phyloP scores from a whole-genome alignment of 345 rosid species.

The Litchi chinensis region DNA sequence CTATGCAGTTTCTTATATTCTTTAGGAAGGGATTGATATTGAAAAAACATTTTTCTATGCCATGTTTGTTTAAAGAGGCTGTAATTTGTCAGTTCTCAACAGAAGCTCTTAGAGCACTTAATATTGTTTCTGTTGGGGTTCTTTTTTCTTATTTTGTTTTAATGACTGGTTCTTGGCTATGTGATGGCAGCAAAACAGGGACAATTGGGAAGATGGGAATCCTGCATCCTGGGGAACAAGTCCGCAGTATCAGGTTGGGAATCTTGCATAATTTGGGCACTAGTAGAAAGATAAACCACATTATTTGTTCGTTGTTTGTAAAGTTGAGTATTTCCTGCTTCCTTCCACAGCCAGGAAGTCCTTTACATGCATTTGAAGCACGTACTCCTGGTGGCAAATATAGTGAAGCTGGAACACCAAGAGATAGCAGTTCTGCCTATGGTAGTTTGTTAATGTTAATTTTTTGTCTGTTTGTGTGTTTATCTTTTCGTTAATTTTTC shows the following conservation, averaged over 20 bases:
- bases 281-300: neutral
- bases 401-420: slow-evolving; percentile 91
- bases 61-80: neutral
- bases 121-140: neutral
- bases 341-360: slow-evolving; percentile 82
- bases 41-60: neutral
- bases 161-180: slow-evolving; percentile 1
- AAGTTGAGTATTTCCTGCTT: neutral
- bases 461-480: neutral
- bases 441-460: slow-evolving; percentile 41
- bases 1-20: neutral
- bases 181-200: slow-evolving; percentile 44
- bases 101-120: neutral
- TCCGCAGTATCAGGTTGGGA: slow-evolving; percentile 81
- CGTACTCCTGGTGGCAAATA: slow-evolving; percentile 95
- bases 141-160: neutral
- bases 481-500: no score
- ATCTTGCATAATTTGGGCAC: neutral
- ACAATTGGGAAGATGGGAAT: slow-evolving; percentile 93
- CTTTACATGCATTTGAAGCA: slow-evolving; percentile 83
- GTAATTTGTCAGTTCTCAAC: neutral
- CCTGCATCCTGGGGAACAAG: slow-evolving; percentile 91
- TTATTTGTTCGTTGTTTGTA: neutral
- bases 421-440: slow-evolving; percentile 72
- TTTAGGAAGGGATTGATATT: neutral